Evolutionary conservation across 192 early-diverging fungal genomes (phyloP).

Genomic region (Gaertneriomyces semiglobifer): DNA sequence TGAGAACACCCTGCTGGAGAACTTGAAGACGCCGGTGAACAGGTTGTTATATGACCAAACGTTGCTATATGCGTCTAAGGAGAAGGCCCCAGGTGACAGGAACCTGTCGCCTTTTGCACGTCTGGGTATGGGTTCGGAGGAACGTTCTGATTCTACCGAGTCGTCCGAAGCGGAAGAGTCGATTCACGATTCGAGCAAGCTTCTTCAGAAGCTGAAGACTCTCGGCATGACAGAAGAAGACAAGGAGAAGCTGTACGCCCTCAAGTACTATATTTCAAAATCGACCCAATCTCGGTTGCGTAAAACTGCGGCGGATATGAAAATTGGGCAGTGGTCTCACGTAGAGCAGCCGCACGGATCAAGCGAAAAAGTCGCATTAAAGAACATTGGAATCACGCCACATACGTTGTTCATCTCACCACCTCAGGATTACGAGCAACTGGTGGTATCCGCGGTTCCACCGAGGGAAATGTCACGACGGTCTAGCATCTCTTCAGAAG

Average conservation of each 20-base stretch:
- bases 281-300: slow-evolving; percentile 51
- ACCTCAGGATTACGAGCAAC: slow-evolving; percentile 14
- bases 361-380: slow-evolving; percentile 25
- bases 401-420: slow-evolving; percentile 69
- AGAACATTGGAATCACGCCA: slow-evolving; percentile 63
- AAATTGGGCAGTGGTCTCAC: background rate
- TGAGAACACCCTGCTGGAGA: slow-evolving; percentile 59
- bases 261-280: slow-evolving; percentile 78
- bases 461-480: no score
- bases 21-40: slow-evolving; percentile 64
- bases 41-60: slow-evolving; percentile 62
- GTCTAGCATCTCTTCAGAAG: no score
- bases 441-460: no score
- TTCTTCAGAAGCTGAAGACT: slow-evolving; percentile 47
- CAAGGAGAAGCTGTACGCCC: slow-evolving; percentile 65
- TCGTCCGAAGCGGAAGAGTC: background rate
- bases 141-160: background rate
- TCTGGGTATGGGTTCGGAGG: background rate
- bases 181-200: slow-evolving; percentile 7
- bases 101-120: slow-evolving; percentile 3
- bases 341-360: background rate
- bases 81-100: background rate
- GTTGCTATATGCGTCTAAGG: slow-evolving; percentile 48
- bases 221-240: slow-evolving; percentile 75
- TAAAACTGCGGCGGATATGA: background rate